Conservation (phyloP, 306 rosid genomes). For the Hippophae gyantsensis region DNA sequence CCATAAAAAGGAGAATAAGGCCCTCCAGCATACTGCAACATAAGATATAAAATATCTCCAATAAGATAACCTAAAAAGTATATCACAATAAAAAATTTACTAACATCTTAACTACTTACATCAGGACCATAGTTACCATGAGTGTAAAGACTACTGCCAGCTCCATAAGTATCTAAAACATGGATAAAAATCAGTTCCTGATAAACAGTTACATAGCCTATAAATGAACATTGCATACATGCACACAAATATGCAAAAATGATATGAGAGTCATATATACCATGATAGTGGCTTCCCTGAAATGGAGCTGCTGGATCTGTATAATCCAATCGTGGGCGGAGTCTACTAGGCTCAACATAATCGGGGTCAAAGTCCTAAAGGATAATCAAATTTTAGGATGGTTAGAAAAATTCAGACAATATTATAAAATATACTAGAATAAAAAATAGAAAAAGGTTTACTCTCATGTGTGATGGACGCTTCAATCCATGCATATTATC, state of each 20-base stretch:
- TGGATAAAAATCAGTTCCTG: slow-evolving; percentile 1
- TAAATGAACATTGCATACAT: slow-evolving; percentile 1
- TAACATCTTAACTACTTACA: slow-evolving; percentile 33
- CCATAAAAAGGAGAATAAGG: slow-evolving; percentile 44
- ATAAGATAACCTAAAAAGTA: neutral
- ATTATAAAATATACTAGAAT: slow-evolving; percentile 6
- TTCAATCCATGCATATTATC: slow-evolving; percentile 48
- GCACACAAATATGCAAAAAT: neutral
- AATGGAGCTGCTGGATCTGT: slow-evolving; percentile 40
- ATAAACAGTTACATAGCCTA: neutral
- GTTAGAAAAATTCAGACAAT: slow-evolving; percentile 9
- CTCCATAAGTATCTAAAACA: slow-evolving; percentile 38
- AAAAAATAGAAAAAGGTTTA: slow-evolving; percentile 18
- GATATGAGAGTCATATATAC: slow-evolving; percentile 20
- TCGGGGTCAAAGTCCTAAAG: slow-evolving; percentile 61
- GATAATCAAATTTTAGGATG: slow-evolving; percentile 12
- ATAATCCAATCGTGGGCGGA: slow-evolving; percentile 58
- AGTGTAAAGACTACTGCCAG: slow-evolving; percentile 40
- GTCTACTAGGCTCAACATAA: slow-evolving; percentile 48
- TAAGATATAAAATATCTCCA: slow-evolving; percentile 18
- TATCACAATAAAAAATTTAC: slow-evolving; percentile 17
- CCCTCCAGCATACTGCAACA: slow-evolving; percentile 46
- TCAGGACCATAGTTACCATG: slow-evolving; percentile 47
- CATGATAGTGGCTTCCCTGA: slow-evolving; percentile 36
- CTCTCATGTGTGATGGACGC: slow-evolving; percentile 63